A percentile compares a stretch with the other conserved stretches of the same genome.
Conservation (phyloP, 208 protist genomes). For the Trypanosoma scelopori region DNA sequence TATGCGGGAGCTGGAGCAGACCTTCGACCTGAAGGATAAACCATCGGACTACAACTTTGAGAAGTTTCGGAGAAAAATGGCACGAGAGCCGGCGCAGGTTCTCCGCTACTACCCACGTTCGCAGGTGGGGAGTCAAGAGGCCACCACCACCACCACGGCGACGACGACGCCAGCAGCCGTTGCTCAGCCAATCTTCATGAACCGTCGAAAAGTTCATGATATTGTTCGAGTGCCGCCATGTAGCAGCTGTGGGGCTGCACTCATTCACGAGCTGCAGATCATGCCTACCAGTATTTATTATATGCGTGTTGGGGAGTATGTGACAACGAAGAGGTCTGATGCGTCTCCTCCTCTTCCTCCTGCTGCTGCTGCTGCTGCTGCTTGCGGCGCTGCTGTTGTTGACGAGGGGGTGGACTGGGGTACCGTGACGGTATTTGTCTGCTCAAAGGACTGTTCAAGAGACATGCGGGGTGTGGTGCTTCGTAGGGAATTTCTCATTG, state of each 20-base stretch:
- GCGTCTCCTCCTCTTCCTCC: no score
- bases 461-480: conserved; percentile 43
- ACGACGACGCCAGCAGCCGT: no score
- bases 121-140: background rate
- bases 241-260: conserved; percentile 53
- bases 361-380: no score
- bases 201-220: conserved; percentile 50
- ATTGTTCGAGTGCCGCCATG: conserved; percentile 55
- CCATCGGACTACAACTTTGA: conserved; percentile 74
- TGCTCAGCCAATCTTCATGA: conserved; percentile 73
- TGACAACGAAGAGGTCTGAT: background rate
- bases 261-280: conserved; percentile 77
- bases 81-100: conserved; percentile 67
- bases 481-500: conserved; percentile 57
- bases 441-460: conserved; percentile 55
- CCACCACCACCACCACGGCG: background rate
- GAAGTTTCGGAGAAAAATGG: conserved; percentile 65
- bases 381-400: conserved; percentile 4
- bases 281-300: conserved; percentile 82
- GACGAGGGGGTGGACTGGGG: conserved; percentile 83
- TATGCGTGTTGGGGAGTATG: conserved; percentile 56
- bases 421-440: conserved; percentile 78
- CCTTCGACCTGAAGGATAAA: conserved; percentile 71
- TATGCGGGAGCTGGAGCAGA: conserved; percentile 61
- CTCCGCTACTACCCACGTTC: conserved; percentile 70